phyloP scores from a whole-genome alignment of 495 filamentous ascomycete genomes.

The Lepraria neglecta region DNA sequence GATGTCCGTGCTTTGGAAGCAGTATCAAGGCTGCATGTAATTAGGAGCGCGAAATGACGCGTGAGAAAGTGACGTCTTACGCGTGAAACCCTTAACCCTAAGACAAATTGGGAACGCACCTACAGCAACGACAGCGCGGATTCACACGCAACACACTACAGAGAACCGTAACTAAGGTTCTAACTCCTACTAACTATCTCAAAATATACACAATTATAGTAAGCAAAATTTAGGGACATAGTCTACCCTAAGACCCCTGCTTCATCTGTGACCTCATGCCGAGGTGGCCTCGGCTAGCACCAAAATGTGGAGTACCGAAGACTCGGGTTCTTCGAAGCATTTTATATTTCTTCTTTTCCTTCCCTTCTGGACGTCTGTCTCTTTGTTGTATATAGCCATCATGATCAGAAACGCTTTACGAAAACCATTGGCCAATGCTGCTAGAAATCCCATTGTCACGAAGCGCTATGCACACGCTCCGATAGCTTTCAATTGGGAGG shows the following conservation, averaged over 20 bases:
- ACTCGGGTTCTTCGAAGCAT: not conserved
- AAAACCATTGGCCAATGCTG: conserved; percentile 11
- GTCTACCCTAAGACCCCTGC: not conserved
- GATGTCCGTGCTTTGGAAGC: not conserved
- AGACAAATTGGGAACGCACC: no score
- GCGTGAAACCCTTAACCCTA: no score
- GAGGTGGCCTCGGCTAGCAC: conserved; percentile 10
- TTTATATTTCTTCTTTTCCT: not conserved
- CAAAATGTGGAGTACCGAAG: not conserved
- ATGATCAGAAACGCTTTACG: conserved; percentile 14
- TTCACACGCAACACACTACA: no score
- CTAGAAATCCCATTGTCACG: conserved; percentile 1
- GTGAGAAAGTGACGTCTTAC: conserved; percentile 1
- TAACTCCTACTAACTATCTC: no score
- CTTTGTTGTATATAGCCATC: not conserved
- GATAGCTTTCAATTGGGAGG: conserved; percentile 80
- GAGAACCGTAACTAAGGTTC: no score
- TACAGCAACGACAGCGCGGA: no score
- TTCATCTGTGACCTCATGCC: conserved; percentile 6
- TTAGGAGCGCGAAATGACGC: not conserved
- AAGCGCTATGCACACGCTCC: conserved; percentile 46
- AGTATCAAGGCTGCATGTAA: not conserved
- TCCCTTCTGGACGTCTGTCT: not conserved
- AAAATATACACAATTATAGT: no score
- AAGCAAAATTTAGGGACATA: not conserved